Base-by-base conservation (phyloP, 371 early-diverging fungal genomes). In the Smittium culicis region DNA sequence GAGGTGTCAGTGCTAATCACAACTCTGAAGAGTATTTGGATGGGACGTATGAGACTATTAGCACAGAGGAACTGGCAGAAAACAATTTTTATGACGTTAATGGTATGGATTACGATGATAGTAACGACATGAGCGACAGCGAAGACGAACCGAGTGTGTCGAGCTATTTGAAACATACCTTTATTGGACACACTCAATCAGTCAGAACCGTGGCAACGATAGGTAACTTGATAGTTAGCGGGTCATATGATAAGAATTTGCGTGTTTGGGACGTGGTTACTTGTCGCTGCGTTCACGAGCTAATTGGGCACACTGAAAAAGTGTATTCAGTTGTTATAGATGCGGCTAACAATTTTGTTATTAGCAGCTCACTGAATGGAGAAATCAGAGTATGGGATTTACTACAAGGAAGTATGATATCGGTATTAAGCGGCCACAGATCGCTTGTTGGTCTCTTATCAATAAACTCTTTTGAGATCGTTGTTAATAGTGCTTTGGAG, bases 301-400 rank as follows among this genome's bases (percentile, higher is more conserved):
- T 92, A 70, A 78, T 80, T 33, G 96, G 96, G 11, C 98, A 97
- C 69, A 79, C 83, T 24, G 85, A 92, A 68, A 93, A 93, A 70
- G 96, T 97, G 1, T 97, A 97, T 73, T 86, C 88, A 14, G 90
- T 97, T 16, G 92, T 90, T 16, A 83, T 93, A 67, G 88, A 87
- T 72, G 84, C 84, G n/a, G 90, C 89, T 68, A 79, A 89, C 32
- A 77, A 84, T 34, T 85, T 88, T 65, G 89, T 96, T 59, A 89
- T 94, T 70, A 90, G 90, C 68, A 99, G 99, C 54, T 92, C 93
- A 70, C 89, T 98, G 88, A 99, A 99, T 79, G 87, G 94, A 0
- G 85, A 87, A 34, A 94, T 96, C n/a, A 82, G 89, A 33, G 90
- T 99, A 33, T 99, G 99, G 99, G 86, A 89, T 71, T 80, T 92